These are phyloP conservation scores for Pyrus betulifolia DNA, from an alignment of 306 rosid species.

Conservation along the genomic window DNA sequence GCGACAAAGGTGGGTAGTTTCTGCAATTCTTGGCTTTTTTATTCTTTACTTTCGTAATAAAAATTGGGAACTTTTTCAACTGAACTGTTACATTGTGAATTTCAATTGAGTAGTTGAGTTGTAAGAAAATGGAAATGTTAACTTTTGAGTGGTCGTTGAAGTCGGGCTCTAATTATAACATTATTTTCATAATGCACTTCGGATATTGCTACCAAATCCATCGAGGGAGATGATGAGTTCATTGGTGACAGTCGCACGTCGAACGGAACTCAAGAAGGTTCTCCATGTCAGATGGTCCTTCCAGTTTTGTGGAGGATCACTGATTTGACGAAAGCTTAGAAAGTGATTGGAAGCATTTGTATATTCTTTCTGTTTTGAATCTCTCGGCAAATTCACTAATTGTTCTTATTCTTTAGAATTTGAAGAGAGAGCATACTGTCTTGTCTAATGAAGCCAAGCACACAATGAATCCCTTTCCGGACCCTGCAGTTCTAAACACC, in stretches of 20 bases:
- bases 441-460: slow-evolving; percentile 18
- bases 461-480: too few relatives aligned
- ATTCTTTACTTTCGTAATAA: too few relatives aligned
- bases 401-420: slow-evolving; percentile 31
- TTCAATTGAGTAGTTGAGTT: not conserved
- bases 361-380: not conserved
- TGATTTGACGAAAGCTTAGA: slow-evolving; percentile 25
- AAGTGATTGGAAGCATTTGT: not conserved
- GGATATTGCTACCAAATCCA: slow-evolving; percentile 29
- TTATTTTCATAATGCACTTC: not conserved
- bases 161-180: not conserved
- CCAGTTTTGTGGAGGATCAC: slow-evolving; percentile 69
- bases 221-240: slow-evolving; percentile 30
- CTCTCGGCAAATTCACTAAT: not conserved
- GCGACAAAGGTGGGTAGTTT: not conserved
- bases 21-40: not conserved
- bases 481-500: slow-evolving; percentile 8
- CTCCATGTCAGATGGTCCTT: slow-evolving; percentile 57
- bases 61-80: not conserved
- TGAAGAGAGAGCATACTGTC: slow-evolving; percentile 56
- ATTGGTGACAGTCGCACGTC: slow-evolving; percentile 36
- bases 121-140: not conserved
- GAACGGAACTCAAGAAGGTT: slow-evolving; percentile 34
- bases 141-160: not conserved
- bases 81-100: not conserved